Evolutionary conservation across 495 filamentous ascomycete species (phyloP).

Genomic region (Xylaria acuta): DNA sequence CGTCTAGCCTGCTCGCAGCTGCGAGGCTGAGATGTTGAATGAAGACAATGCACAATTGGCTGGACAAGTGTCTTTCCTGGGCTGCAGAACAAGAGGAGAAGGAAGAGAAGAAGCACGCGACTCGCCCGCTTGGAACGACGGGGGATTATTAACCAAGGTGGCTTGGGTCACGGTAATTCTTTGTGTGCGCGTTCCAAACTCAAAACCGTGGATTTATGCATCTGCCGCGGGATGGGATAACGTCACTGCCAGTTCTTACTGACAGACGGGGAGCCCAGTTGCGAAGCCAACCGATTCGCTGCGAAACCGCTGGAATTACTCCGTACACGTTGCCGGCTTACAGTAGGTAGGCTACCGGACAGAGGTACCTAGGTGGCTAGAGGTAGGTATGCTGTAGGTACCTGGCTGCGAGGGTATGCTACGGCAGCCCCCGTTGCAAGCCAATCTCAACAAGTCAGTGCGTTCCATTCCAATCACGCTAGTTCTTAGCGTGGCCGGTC

Average conservation of each 20-base stretch:
- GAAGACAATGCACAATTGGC: conserved; percentile 2
- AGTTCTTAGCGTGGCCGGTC: background rate
- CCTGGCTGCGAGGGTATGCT: background rate
- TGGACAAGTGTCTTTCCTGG: background rate
- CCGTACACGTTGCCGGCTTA: background rate
- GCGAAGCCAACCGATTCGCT: background rate
- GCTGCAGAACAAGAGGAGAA: background rate
- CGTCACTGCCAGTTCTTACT: conserved; percentile 7
- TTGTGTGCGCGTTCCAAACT: conserved; percentile 4
- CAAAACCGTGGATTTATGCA: conserved; percentile 8
- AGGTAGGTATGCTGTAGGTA: background rate
- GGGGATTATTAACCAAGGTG: background rate
- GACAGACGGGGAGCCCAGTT: background rate
- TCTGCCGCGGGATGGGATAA: conserved; percentile 10
- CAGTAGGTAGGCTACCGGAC: background rate
- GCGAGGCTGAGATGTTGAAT: conserved; percentile 26
- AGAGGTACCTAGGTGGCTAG: background rate
- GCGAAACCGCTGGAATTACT: conserved; percentile 1
- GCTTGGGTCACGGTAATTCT: background rate
- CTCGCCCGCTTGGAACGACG: background rate
- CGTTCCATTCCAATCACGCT: background rate
- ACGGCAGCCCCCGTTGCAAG: background rate
- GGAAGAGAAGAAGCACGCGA: background rate
- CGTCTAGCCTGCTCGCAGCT: conserved; percentile 22
- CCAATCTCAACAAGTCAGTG: background rate